Evolutionary conservation across 2,329 filamentous ascomycete genomes (phyloP), one percentile per base, ranked within the genome.

Genomic region (Diplocarpon rosae): DNA sequence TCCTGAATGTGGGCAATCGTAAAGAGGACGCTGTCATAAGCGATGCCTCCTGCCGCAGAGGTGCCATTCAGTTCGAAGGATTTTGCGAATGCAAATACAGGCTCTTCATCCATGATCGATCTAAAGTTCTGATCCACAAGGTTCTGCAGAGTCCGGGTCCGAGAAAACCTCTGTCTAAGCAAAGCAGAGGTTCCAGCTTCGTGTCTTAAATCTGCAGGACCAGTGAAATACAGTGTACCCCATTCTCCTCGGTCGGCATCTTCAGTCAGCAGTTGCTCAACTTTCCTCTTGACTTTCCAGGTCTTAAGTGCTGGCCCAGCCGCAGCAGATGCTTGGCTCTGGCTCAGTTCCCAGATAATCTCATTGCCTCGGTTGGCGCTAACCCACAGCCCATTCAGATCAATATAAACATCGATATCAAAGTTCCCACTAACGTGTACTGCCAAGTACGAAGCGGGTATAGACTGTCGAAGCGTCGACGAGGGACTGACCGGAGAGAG

Each of bases 201-300:
- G 59, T 89, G 80, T 20, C 73, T 69, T 14, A 75, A 76, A 58
- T 81, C 73, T 51, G 70, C 66, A 16, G 86, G 84, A 1, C 72
- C 85, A 16, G 82, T 82, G 59, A 93, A 86, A 62, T 85, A 76
- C 46, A 93, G 63, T 24, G 78, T 82, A 3, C 87, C 87, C 87
- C 87, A 93, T 73, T 93, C 86, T 1, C 83, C 75, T 35, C 81
- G 80, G 56, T 93, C 87, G 35, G 65, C 65, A 44, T 73, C 73
- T 62, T 93, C 87, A 1, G 82, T 85, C 43, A 92, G 75, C n/a
- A 85, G 68, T 60, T 82, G 69, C 62, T 90, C 76, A 6, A 69
- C 60, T 46, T 66, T 66, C 32, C 79, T 71, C 45, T 71, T 70
- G 27, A 85, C 68, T 48, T 70, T 75, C 79, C 80, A 86, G 1